Evolutionary conservation across 2,329 filamentous ascomycete genomes (phyloP), one percentile per base, ranked within the genome.

Genomic region (Calycina marina): DNA sequence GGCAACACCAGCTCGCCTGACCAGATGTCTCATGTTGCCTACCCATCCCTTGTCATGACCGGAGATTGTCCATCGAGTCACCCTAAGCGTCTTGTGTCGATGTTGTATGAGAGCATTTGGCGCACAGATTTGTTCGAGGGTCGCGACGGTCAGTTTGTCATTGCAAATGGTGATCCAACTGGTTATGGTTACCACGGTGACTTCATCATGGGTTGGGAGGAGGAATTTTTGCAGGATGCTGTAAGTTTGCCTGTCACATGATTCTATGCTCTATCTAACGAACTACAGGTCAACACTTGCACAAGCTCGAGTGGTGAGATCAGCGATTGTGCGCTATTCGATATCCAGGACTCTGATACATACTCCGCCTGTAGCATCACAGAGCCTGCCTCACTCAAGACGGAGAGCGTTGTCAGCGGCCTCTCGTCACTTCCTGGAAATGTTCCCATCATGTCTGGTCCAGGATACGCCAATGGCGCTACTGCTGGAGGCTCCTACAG

Each of bases 51-150:
- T 9, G 77, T 92, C 46, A 81, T 82, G 58, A 71, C 72, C 41
- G 85, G 86, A 18, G 62, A 61, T 22, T 93, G 85, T 56, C 84
- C 85, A 0, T 51, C 68, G 2, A 74, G 64, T 6, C 85, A 72
- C 50, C 66, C 73, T 9, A 65, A 64, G 12, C 76, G 80, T 35
- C 55, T 90, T 14, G 73, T 79, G 2, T 77, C 77, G 39, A 64
- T 94, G 29, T 77, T 93, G 55, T 93, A 68, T 53, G 84, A 94
- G 61, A 83, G 77, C 18, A 92, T 93, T 53, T 93, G 75, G 70
- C 61, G 77, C 50, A 90, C 82, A 6, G 56, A 68, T 30, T 63
- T 62, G 2, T 92, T 80, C 55, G 59, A 57, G 16, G 67, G 65
- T 35, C 56, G 67, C 14, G 57, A 65, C 5, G 83, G 84, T 32